Conservation (phyloP, 192 early-diverging fungal species). For the Umbelopsis sp. region DNA sequence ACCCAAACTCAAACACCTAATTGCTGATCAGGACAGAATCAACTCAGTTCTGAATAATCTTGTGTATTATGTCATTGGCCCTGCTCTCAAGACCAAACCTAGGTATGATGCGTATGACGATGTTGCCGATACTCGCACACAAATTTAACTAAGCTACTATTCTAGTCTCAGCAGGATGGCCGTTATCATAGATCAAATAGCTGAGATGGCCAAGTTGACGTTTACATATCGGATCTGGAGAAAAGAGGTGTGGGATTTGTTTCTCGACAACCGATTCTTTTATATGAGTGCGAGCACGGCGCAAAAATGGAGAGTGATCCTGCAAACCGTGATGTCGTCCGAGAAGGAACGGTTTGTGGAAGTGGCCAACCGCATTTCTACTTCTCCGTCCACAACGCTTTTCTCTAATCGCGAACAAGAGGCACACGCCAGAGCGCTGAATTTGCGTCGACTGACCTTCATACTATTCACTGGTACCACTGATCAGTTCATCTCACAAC, state of each 20-base stretch:
- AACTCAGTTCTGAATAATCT: constrained; percentile 65
- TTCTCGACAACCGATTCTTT: constrained; percentile 73
- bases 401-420: constrained; percentile 89
- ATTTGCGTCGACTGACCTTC: constrained; percentile 80
- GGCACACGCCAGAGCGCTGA: constrained; percentile 62
- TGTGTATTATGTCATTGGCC: constrained; percentile 82
- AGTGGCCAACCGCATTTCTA: constrained; percentile 71
- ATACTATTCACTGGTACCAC: constrained; percentile 69
- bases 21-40: constrained; percentile 77
- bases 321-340: constrained; percentile 67
- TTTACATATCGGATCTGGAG: constrained; percentile 68
- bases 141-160: neutral
- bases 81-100: constrained; percentile 64
- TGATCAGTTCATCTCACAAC: constrained; percentile 78
- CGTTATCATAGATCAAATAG: constrained; percentile 59
- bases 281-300: constrained; percentile 55
- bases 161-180: constrained; percentile 27
- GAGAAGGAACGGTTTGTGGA: constrained; percentile 83
- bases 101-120: constrained; percentile 24
- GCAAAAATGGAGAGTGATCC: constrained; percentile 68
- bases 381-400: constrained; percentile 67
- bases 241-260: constrained; percentile 80
- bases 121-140: neutral
- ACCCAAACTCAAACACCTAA: constrained; percentile 66
- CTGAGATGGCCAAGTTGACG: constrained; percentile 63